Conservation (phyloP, 2,329 filamentous ascomycete genomes). For the Penicillium brevicompactum region DNA sequence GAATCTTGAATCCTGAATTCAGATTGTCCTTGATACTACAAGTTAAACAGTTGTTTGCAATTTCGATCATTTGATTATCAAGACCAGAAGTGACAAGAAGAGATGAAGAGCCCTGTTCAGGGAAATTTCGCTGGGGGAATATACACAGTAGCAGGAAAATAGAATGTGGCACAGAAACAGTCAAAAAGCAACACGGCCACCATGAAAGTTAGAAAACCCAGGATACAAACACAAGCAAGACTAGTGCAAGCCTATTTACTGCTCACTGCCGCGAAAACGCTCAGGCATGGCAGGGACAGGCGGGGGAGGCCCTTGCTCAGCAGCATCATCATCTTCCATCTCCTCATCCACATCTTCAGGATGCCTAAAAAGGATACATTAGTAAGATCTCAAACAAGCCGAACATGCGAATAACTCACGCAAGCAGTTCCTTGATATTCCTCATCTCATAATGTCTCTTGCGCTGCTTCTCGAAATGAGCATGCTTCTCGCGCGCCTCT, state of each 20-base stretch:
- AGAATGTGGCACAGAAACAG: background rate
- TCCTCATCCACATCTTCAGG: slow-evolving; percentile 64
- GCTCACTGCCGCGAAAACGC: slow-evolving; percentile 27
- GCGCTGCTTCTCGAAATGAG: slow-evolving; percentile 83
- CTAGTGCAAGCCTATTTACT: slow-evolving; percentile 12
- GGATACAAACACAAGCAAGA: background rate
- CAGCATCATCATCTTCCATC: slow-evolving; percentile 51
- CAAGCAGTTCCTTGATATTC: slow-evolving; percentile 84
- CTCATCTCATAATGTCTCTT: slow-evolving; percentile 99
- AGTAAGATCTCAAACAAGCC: slow-evolving; percentile 2
- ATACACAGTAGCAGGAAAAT: slow-evolving; percentile 3
- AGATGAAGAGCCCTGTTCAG: background rate
- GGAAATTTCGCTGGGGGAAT: slow-evolving; percentile 15
- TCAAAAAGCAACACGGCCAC: background rate
- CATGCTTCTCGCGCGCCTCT: slow-evolving; percentile 88
- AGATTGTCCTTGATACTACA: background rate
- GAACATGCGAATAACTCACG: slow-evolving; percentile 52
- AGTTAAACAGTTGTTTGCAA: background rate
- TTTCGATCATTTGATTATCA: background rate
- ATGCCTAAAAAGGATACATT: slow-evolving; percentile 46
- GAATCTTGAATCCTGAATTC: no score
- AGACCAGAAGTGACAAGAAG: background rate
- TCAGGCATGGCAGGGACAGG: slow-evolving; percentile 38
- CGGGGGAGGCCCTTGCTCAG: slow-evolving; percentile 26
- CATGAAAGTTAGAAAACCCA: background rate